These are phyloP conservation scores for Venturia carpophila DNA, from an alignment of 2,329 filamentous ascomycete species.

Conservation along the genomic window DNA sequence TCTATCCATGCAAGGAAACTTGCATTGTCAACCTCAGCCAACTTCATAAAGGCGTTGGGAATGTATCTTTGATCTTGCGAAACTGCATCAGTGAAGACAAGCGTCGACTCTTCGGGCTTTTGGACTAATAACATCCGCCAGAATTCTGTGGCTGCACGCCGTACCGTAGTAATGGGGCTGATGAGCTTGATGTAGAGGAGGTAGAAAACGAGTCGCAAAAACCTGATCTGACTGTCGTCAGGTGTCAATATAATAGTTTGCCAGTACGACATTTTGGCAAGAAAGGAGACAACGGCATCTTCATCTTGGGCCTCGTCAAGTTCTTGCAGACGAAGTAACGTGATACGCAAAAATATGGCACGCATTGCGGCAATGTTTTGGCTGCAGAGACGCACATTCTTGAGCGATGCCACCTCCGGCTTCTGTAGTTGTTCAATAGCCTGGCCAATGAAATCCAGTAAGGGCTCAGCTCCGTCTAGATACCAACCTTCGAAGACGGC, in stretches of 20 bases:
- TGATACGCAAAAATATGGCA: slow-evolving; percentile 66
- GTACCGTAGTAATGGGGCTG: slow-evolving; percentile 58
- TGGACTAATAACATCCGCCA: slow-evolving; percentile 92
- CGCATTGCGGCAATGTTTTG: slow-evolving; percentile 73
- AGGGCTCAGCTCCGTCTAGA: slow-evolving; percentile 71
- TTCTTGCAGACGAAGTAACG: slow-evolving; percentile 75
- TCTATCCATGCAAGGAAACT: slow-evolving; percentile 86
- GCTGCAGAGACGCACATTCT: slow-evolving; percentile 84
- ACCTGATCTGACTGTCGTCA: slow-evolving; percentile 70
- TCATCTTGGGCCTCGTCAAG: slow-evolving; percentile 57
- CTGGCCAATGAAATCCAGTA: slow-evolving; percentile 79
- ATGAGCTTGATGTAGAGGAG: slow-evolving; percentile 85
- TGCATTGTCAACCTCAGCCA: slow-evolving; percentile 83
- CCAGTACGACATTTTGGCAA: slow-evolving; percentile 90
- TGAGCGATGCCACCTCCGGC: slow-evolving; percentile 70
- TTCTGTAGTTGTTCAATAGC: slow-evolving; percentile 83
- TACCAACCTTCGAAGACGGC: slow-evolving; percentile 97
- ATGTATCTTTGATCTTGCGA: slow-evolving; percentile 63
- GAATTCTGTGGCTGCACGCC: slow-evolving; percentile 70
- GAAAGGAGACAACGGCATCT: slow-evolving; percentile 52
- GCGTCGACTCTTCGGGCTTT: slow-evolving; percentile 73
- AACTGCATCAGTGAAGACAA: slow-evolving; percentile 65
- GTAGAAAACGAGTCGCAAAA: slow-evolving; percentile 82
- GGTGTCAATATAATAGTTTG: slow-evolving; percentile 80
- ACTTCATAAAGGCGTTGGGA: slow-evolving; percentile 67